Percentiles rank a stretch among this genome's conserved stretches.
Conservation (phyloP, 495 filamentous ascomycete genomes). For the Penicillium turbatum region DNA sequence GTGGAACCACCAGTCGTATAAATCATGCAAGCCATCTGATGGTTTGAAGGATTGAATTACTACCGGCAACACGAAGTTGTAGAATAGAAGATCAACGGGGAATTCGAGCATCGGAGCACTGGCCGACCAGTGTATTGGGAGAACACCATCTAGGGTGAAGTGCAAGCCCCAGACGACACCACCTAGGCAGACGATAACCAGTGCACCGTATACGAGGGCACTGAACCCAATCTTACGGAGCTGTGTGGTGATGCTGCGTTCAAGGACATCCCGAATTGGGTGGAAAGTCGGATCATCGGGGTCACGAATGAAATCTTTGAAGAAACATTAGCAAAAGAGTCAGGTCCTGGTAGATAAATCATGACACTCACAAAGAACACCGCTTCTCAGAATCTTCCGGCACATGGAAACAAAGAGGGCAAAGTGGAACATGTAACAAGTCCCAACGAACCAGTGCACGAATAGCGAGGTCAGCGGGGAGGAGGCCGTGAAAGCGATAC, state of each 20-base stretch:
- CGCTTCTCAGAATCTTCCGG: conserved; percentile 89
- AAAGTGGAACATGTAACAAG: conserved; percentile 99
- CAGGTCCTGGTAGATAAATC: not conserved
- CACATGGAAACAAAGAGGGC: conserved; percentile 99
- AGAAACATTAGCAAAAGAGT: conserved; percentile 7
- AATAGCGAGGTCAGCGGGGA: conserved; percentile 86
- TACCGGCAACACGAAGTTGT: conserved; percentile 90
- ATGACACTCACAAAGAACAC: conserved; percentile 73
- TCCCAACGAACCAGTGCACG: conserved; percentile 98
- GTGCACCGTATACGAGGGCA: conserved; percentile 87
- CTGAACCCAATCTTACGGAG: conserved; percentile 95
- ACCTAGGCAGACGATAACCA: conserved; percentile 90
- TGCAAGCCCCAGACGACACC: conserved; percentile 93
- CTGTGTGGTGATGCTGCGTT: conserved; percentile 87
- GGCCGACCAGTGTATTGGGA: conserved; percentile 90
- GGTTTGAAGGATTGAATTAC: conserved; percentile 79
- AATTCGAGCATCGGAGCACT: conserved; percentile 91
- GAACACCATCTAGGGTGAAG: conserved; percentile 58
- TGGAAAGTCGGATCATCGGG: conserved; percentile 98
- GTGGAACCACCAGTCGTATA: conserved; percentile 97
- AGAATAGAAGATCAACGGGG: conserved; percentile 89
- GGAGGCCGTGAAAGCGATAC: conserved; percentile 67
- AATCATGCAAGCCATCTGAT: conserved; percentile 70
- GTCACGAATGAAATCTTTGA: conserved; percentile 88
- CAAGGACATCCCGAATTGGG: conserved; percentile 92